A percentile compares a stretch with the other conserved stretches of the same genome.
Conservation (phyloP, 768 basidiomycete genomes). For the Atractiella rhizophila region DNA sequence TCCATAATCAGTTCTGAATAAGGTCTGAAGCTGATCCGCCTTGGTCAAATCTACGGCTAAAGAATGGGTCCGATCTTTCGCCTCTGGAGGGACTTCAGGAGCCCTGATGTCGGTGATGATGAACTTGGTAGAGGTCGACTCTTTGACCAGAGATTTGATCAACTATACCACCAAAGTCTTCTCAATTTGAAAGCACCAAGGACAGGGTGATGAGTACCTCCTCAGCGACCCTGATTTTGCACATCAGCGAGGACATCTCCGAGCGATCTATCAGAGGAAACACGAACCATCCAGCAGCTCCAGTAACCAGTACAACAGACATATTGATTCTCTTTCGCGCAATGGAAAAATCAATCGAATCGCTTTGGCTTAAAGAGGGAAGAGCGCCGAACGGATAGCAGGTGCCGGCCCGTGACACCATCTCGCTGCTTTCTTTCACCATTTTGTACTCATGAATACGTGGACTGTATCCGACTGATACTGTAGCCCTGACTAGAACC, state of each 20-base stretch:
- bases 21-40: slow-evolving; percentile 15
- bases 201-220: neutral
- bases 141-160: neutral
- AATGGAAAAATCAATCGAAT: too few relatives aligned
- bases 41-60: slow-evolving; percentile 21
- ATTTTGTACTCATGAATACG: too few relatives aligned
- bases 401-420: too few relatives aligned
- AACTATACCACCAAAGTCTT: neutral
- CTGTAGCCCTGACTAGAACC: too few relatives aligned
- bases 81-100: slow-evolving; percentile 19
- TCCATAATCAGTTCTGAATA: slow-evolving; percentile 20
- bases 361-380: too few relatives aligned
- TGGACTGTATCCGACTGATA: too few relatives aligned
- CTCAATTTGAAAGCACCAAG: neutral
- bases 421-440: too few relatives aligned
- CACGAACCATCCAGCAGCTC: too few relatives aligned
- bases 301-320: too few relatives aligned
- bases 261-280: neutral
- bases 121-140: neutral
- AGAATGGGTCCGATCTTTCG: slow-evolving; percentile 15
- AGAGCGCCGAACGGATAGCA: too few relatives aligned
- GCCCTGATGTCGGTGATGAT: slow-evolving; percentile 12
- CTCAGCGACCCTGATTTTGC: neutral
- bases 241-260: neutral
- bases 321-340: too few relatives aligned